Percentiles rank a stretch among this genome's conserved stretches.
phyloP scores from a whole-genome alignment of 2,329 filamentous ascomycete genomes.

The Chaetomium strumarium region DNA sequence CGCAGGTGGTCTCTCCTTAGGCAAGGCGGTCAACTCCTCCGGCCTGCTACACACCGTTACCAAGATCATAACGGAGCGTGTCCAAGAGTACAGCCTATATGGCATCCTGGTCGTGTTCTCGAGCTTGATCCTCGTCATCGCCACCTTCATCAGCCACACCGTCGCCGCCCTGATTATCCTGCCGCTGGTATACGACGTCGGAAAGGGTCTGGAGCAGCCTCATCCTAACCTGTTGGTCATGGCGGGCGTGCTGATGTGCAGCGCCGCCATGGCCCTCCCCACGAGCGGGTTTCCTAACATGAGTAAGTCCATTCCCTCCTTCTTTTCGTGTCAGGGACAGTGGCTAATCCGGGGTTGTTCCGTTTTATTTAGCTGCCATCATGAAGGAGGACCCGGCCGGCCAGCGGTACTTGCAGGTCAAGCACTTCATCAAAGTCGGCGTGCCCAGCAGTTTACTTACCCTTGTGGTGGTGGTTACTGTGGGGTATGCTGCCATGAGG shows the following conservation, averaged over 20 bases:
- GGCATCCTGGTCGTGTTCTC: slow-evolving; percentile 82
- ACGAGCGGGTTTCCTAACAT: slow-evolving; percentile 98
- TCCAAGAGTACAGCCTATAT: slow-evolving; percentile 78
- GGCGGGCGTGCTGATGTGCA: slow-evolving; percentile 92
- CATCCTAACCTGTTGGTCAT: slow-evolving; percentile 95
- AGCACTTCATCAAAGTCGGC: slow-evolving; percentile 92
- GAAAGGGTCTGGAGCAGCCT: slow-evolving; percentile 75
- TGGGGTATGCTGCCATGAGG: slow-evolving; percentile 89
- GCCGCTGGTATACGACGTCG: slow-evolving; percentile 82
- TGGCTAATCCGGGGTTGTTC: background rate
- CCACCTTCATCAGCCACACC: slow-evolving; percentile 96
- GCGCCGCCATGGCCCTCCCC: slow-evolving; percentile 92
- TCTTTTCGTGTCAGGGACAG: background rate
- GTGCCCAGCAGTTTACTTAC: slow-evolving; percentile 81
- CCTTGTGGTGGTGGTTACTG: slow-evolving; percentile 73
- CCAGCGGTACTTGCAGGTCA: slow-evolving; percentile 83
- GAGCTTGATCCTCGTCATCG: slow-evolving; percentile 78
- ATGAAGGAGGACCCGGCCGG: slow-evolving; percentile 98
- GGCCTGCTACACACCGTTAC: slow-evolving; percentile 88
- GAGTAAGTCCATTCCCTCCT: slow-evolving; percentile 64
- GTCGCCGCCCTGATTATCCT: slow-evolving; percentile 93
- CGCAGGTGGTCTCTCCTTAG: slow-evolving; percentile 84
- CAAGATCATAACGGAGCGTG: slow-evolving; percentile 62
- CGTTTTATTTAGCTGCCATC: slow-evolving; percentile 64
- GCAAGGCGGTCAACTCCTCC: slow-evolving; percentile 90